phyloP scores from a whole-genome alignment of 192 early-diverging fungal species.

The Spizellomyces sp. region DNA sequence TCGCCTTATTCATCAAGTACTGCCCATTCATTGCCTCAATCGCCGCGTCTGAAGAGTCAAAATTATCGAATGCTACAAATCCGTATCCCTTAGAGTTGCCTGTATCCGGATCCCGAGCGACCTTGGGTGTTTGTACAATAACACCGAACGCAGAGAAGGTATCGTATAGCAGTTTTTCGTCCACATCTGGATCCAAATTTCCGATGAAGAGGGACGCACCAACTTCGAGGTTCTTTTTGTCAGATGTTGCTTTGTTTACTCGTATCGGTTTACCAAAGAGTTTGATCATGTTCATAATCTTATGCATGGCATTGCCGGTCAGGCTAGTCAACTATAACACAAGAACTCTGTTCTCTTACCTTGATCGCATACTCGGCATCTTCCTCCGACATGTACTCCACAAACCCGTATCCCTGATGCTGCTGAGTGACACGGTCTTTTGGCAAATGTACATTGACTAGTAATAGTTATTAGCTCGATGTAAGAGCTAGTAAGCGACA shows the following conservation, averaged over 20 bases:
- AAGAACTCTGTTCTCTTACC: slow-evolving; percentile 13
- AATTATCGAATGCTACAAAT: slow-evolving; percentile 89
- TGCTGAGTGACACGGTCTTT: slow-evolving; percentile 95
- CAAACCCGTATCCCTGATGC: slow-evolving; percentile 95
- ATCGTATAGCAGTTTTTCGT: slow-evolving; percentile 90
- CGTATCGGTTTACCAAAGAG: slow-evolving; percentile 93
- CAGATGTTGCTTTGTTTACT: slow-evolving; percentile 91
- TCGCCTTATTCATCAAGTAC: slow-evolving; percentile 91
- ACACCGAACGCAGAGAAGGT: slow-evolving; percentile 95
- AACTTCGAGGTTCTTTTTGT: slow-evolving; percentile 84
- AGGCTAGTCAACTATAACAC: background rate
- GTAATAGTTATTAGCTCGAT: background rate
- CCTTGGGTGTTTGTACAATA: slow-evolving; percentile 82
- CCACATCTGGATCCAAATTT: slow-evolving; percentile 88
- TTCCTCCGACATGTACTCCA: slow-evolving; percentile 89
- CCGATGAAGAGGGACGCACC: slow-evolving; percentile 97
- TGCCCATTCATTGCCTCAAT: slow-evolving; percentile 98
- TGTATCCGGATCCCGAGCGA: slow-evolving; percentile 82
- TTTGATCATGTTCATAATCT: slow-evolving; percentile 96
- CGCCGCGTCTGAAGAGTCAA: slow-evolving; percentile 95
- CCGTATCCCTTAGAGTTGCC: slow-evolving; percentile 92
- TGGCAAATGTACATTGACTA: slow-evolving; percentile 92
- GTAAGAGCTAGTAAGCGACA: background rate
- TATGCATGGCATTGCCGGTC: background rate
- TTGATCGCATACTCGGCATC: slow-evolving; percentile 97